Percentiles rank a stretch among this genome's conserved stretches.
Conservation (phyloP, 495 filamentous ascomycete species). For the Penicillium argentinense region DNA sequence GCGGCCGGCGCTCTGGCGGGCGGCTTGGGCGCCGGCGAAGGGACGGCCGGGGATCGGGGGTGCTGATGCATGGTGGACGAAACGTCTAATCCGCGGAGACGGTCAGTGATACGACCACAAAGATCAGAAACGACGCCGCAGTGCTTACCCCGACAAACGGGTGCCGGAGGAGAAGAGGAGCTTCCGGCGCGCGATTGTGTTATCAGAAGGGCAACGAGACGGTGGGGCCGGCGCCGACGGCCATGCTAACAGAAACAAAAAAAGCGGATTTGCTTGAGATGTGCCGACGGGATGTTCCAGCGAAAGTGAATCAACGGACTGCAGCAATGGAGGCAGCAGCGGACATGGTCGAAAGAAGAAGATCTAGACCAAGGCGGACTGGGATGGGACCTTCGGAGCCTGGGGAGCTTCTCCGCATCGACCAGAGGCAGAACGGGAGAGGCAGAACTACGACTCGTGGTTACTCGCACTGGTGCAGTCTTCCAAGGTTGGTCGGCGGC, state of each 20-base stretch:
- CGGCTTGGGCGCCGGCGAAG: constrained; percentile 61
- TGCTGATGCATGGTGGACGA: constrained; percentile 79
- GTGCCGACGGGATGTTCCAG: no score
- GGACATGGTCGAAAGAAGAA: constrained; percentile 27
- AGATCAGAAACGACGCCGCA: constrained; percentile 4
- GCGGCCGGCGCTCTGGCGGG: constrained; percentile 62
- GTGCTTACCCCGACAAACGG: constrained; percentile 16
- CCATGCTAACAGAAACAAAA: constrained; percentile 41
- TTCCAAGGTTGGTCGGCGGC: no score
- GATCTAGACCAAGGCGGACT: constrained; percentile 22
- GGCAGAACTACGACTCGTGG: no score
- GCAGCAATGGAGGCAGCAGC: constrained; percentile 11
- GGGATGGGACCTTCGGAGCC: constrained; percentile 33
- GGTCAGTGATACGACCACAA: background rate
- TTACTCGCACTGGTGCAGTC: no score
- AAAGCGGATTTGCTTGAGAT: no score
- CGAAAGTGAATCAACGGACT: constrained; percentile 22
- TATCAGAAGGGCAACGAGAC: constrained; percentile 37
- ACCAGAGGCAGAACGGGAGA: constrained; percentile 17
- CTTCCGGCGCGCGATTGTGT: constrained; percentile 28
- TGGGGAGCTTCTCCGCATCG: constrained; percentile 49
- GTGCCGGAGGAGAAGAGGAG: constrained; percentile 13
- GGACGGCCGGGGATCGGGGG: constrained; percentile 61
- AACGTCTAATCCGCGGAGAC: background rate
- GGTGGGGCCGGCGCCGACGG: constrained; percentile 29